These are phyloP conservation scores for Penicilliopsis zonata DNA, from an alignment of 495 filamentous ascomycete genomes.

Conservation along the genomic window DNA sequence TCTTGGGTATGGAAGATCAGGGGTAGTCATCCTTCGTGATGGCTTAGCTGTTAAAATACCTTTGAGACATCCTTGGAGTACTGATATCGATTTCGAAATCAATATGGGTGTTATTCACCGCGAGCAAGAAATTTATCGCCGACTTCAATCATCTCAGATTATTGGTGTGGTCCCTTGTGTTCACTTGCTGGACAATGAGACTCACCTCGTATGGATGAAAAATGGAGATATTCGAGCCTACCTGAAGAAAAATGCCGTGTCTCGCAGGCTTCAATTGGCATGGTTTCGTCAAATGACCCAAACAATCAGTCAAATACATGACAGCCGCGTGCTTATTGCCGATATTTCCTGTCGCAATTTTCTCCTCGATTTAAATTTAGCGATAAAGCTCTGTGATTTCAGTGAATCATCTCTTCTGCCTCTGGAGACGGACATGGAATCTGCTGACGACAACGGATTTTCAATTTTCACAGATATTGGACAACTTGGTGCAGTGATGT, in stretches of 20 bases:
- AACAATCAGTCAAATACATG: conserved; percentile 3
- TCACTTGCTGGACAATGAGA: not conserved
- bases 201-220: conserved; percentile 3
- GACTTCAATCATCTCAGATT: conserved; percentile 3
- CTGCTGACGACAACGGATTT: conserved; percentile 4
- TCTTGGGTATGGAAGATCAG: not conserved
- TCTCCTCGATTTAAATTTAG: conserved; percentile 4
- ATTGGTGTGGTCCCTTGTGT: conserved; percentile 8
- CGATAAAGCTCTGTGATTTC: conserved; percentile 5
- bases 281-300: conserved; percentile 6
- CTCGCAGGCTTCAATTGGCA: not conserved
- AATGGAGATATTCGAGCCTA: conserved; percentile 4
- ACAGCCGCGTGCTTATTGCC: conserved; percentile 3
- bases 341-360: conserved; percentile 8
- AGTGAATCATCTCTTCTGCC: conserved; percentile 4
- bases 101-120: conserved; percentile 10
- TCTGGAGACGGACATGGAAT: conserved; percentile 3
- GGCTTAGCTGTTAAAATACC: conserved; percentile 11
- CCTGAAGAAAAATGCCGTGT: conserved; percentile 1
- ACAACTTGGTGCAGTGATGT: conserved; percentile 10
- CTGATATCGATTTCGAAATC: conserved; percentile 9
- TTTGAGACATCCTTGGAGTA: conserved; percentile 10
- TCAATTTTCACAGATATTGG: conserved; percentile 10
- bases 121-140: conserved; percentile 17
- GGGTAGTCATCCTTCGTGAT: conserved; percentile 9